A percentile compares a stretch with the other conserved stretches of the same genome.
phyloP scores from a whole-genome alignment of 495 filamentous ascomycete genomes.

The Penicillium bialowiezense region DNA sequence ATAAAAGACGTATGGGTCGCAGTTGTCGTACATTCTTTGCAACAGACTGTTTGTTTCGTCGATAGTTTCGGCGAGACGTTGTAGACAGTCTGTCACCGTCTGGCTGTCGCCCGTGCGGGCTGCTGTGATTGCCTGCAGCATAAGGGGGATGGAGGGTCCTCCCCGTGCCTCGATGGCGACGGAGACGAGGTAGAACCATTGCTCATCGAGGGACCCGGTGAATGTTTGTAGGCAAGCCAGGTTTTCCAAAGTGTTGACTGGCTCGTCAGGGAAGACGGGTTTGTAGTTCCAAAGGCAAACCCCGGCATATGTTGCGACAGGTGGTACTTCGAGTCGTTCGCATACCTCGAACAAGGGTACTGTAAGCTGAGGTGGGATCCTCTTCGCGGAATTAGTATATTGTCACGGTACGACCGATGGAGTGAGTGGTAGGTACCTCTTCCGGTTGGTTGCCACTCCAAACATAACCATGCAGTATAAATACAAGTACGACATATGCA shows the following conservation, averaged over 20 bases:
- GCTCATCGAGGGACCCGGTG: slow-evolving; percentile 94
- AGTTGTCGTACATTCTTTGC: slow-evolving; percentile 85
- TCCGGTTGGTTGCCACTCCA: slow-evolving; percentile 86
- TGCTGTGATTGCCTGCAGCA: slow-evolving; percentile 82
- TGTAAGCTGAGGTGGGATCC: slow-evolving; percentile 79
- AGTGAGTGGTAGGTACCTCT: slow-evolving; percentile 55
- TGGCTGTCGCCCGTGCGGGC: slow-evolving; percentile 66
- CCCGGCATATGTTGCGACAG: slow-evolving; percentile 92
- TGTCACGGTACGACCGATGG: not conserved
- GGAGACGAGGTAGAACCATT: slow-evolving; percentile 96
- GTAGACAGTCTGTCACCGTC: slow-evolving; percentile 71
- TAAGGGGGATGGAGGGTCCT: slow-evolving; percentile 80
- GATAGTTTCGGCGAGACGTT: slow-evolving; percentile 76
- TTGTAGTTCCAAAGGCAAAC: slow-evolving; percentile 96
- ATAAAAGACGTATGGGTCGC: slow-evolving; percentile 92
- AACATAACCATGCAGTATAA: slow-evolving; percentile 89
- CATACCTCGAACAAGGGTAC: slow-evolving; percentile 79
- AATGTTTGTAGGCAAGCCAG: slow-evolving; percentile 82
- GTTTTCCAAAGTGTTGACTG: slow-evolving; percentile 78
- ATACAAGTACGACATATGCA: slow-evolving; percentile 82
- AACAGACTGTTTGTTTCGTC: slow-evolving; percentile 77
- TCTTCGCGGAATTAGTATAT: slow-evolving; percentile 46
- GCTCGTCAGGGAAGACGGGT: slow-evolving; percentile 77
- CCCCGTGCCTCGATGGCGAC: slow-evolving; percentile 94
- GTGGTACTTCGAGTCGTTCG: slow-evolving; percentile 77